Conservation (phyloP, 2,329 filamentous ascomycete genomes). For the Cryphonectria naterciae region DNA sequence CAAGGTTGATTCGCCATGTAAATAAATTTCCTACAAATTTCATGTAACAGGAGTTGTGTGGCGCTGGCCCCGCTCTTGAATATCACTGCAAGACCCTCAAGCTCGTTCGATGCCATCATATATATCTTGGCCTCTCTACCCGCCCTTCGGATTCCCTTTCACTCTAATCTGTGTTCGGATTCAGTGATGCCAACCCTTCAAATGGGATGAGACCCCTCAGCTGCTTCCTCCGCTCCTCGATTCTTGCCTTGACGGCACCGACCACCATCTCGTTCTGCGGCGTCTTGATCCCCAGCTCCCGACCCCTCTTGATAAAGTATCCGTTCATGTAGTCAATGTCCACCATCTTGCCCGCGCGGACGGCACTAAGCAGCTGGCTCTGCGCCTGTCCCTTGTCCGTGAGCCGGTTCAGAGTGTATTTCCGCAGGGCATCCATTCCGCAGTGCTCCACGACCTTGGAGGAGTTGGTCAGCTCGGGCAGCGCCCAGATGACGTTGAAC, state of each 20-base stretch:
- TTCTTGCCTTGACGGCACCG: constrained; percentile 70
- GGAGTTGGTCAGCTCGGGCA: constrained; percentile 74
- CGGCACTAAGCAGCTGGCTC: constrained; percentile 70
- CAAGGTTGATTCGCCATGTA: neutral
- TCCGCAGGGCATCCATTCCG: constrained; percentile 64
- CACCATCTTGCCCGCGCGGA: constrained; percentile 64
- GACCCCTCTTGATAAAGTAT: constrained; percentile 77
- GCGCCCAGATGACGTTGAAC: constrained; percentile 66
- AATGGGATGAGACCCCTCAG: constrained; percentile 23
- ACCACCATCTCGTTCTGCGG: constrained; percentile 74
- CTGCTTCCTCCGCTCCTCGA: constrained; percentile 23
- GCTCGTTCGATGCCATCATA: neutral
- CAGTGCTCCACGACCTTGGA: constrained; percentile 60
- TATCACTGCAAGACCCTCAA: neutral
- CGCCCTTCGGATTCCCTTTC: neutral
- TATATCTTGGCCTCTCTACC: neutral
- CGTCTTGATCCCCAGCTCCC: constrained; percentile 72
- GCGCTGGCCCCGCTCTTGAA: neutral
- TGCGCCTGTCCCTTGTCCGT: constrained; percentile 57
- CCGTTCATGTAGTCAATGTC: constrained; percentile 88
- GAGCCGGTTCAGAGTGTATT: constrained; percentile 60
- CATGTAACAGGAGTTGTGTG: neutral
- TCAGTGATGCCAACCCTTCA: constrained; percentile 8
- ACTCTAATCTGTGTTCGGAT: neutral
- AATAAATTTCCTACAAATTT: neutral